phyloP scores from a whole-genome alignment of 1,284 basidiomycete genomes.

The Rhodotorula sp. region DNA sequence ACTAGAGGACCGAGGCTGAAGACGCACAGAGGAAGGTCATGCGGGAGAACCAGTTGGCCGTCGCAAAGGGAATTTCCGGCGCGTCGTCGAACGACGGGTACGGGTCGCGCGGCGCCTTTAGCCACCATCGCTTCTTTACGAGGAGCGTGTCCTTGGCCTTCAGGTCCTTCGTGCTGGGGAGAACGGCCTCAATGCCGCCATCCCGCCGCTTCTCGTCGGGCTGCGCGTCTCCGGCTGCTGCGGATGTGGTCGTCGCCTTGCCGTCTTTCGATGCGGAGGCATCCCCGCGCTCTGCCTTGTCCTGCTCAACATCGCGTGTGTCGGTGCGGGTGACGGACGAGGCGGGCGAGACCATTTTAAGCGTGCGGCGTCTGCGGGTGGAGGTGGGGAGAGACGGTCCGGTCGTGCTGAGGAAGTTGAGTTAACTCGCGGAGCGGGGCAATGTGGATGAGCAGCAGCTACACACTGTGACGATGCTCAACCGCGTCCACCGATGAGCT shows the following conservation, averaged over 20 bases:
- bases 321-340: constrained; percentile 24
- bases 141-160: not conserved
- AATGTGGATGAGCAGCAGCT: not conserved
- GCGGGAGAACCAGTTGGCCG: constrained; percentile 59
- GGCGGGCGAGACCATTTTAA: constrained; percentile 3
- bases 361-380: not conserved
- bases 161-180: constrained; percentile 12
- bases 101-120: constrained; percentile 30
- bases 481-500: not conserved
- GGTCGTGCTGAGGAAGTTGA: not conserved
- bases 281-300: constrained; percentile 1
- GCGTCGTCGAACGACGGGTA: constrained; percentile 61
- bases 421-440: not conserved
- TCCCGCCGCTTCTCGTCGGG: not conserved
- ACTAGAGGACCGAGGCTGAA: not conserved
- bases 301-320: constrained; percentile 5
- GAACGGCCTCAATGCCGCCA: constrained; percentile 1
- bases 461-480: not conserved
- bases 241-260: not conserved
- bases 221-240: not conserved
- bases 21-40: constrained; percentile 51
- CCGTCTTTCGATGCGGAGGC: not conserved
- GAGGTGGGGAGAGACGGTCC: not conserved
- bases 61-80: constrained; percentile 58
- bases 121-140: constrained; percentile 25